Evolutionary conservation across 1,284 basidiomycete species (phyloP).

Genomic region (Cryptococcus depauperatus): DNA sequence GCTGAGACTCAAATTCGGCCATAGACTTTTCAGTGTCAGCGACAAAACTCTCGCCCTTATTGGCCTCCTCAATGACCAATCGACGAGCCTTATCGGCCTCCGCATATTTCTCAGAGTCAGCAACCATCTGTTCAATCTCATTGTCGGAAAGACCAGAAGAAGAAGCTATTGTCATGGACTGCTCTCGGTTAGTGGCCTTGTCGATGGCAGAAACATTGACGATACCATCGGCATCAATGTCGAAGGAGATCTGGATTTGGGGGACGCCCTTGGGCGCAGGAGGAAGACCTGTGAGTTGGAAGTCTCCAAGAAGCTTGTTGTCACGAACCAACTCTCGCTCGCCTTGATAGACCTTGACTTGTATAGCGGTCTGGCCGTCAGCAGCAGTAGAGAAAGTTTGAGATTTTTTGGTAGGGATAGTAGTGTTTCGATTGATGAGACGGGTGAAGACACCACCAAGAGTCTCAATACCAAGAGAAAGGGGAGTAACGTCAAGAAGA

Average conservation of each 20-base stretch:
- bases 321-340: conserved; percentile 89
- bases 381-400: conserved; percentile 98
- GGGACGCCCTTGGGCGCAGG: conserved; percentile 95
- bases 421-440: conserved; percentile 91
- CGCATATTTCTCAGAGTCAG: conserved; percentile 87
- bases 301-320: conserved; percentile 99
- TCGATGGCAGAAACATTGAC: conserved; percentile 95
- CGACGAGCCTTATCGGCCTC: conserved; percentile 85
- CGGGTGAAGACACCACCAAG: conserved; percentile 97
- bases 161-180: conserved; percentile 73
- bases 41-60: conserved; percentile 92
- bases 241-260: conserved; percentile 97
- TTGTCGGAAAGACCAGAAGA: conserved; percentile 93
- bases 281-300: conserved; percentile 96
- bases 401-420: conserved; percentile 98
- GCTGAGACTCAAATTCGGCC: conserved; percentile 95
- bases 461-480: conserved; percentile 70
- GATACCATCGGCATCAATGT: conserved; percentile 98
- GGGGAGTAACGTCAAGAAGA: conserved; percentile 87
- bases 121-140: conserved; percentile 96
- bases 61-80: conserved; percentile 87
- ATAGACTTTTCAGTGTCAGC: conserved; percentile 92
- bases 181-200: conserved; percentile 95
- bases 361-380: conserved; percentile 89
- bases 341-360: conserved; percentile 97